Evolutionary conservation across 768 basidiomycete genomes (phyloP).

Genomic region (Lactarius sanguifluus): DNA sequence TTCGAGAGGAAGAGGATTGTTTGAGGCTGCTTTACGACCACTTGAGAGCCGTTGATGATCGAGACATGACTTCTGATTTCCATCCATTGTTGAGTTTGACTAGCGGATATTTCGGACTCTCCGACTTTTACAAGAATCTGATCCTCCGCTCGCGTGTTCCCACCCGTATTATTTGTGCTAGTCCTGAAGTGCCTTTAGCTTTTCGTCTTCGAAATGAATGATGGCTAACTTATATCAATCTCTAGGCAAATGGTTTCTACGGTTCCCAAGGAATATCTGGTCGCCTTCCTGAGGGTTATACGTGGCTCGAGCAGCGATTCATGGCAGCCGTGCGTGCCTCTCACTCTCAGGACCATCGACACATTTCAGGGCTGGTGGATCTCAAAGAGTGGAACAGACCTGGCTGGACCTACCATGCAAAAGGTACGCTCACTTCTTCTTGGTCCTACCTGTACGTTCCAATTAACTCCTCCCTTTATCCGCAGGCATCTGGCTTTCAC

Average conservation of each 20-base stretch:
- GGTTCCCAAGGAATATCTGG: constrained; percentile 87
- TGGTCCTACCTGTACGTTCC: constrained; percentile 5
- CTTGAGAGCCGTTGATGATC: constrained; percentile 13
- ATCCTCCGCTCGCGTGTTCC: constrained; percentile 58
- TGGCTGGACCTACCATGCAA: constrained; percentile 99
- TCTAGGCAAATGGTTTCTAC: constrained; percentile 93
- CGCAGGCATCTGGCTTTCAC: constrained; percentile 86
- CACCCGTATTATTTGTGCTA: constrained; percentile 78
- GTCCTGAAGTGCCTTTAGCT: constrained; percentile 65
- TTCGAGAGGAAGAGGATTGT: constrained; percentile 80
- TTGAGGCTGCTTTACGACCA: constrained; percentile 57
- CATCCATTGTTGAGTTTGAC: constrained; percentile 74
- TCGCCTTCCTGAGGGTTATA: constrained; percentile 95
- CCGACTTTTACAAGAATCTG: constrained; percentile 72
- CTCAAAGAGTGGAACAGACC: constrained; percentile 84
- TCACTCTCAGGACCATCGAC: constrained; percentile 31
- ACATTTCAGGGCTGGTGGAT: constrained; percentile 51
- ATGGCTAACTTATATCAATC: constrained; percentile 9
- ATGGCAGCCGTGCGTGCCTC: constrained; percentile 61
- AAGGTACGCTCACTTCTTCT: constrained; percentile 55
- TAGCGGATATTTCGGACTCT: constrained; percentile 93
- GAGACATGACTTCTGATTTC: constrained; percentile 13
- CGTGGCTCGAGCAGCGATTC: constrained; percentile 81
- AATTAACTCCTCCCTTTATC: not conserved
- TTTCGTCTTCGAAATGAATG: constrained; percentile 11